These are phyloP conservation scores for Apiotrichum domesticum DNA, from an alignment of 1,284 basidiomycete species.

Conservation along the genomic window DNA sequence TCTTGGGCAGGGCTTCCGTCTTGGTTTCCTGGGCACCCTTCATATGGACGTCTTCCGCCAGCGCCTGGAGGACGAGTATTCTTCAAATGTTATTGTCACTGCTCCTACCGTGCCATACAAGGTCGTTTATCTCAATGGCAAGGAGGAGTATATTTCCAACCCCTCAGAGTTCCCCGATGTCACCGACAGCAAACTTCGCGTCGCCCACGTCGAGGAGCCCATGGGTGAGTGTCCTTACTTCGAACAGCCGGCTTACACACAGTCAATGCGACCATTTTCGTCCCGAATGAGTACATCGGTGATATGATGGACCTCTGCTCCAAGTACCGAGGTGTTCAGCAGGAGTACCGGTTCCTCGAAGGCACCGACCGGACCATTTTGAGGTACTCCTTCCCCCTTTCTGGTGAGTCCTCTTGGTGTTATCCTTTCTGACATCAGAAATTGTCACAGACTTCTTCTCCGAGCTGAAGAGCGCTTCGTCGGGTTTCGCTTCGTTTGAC, in stretches of 20 bases:
- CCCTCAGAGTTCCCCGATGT: slow-evolving; percentile 87
- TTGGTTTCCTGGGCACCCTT: slow-evolving; percentile 91
- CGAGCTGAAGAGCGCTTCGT: slow-evolving; percentile 72
- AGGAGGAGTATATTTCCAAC: slow-evolving; percentile 67
- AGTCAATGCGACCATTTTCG: slow-evolving; percentile 82
- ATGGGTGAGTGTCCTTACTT: slow-evolving; percentile 43
- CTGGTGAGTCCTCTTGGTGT: background rate
- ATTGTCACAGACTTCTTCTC: slow-evolving; percentile 93
- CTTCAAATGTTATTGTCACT: slow-evolving; percentile 81
- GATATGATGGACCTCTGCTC: slow-evolving; percentile 89
- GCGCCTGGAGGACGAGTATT: slow-evolving; percentile 92
- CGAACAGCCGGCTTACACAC: slow-evolving; percentile 21
- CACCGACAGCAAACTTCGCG: slow-evolving; percentile 57
- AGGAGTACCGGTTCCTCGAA: slow-evolving; percentile 74
- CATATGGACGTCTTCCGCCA: slow-evolving; percentile 91
- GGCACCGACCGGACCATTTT: slow-evolving; percentile 60
- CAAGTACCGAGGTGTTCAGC: slow-evolving; percentile 65
- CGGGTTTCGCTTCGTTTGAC: slow-evolving; percentile 88
- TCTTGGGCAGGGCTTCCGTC: slow-evolving; percentile 87
- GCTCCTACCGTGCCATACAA: slow-evolving; percentile 91
- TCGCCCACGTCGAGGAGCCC: slow-evolving; percentile 77
- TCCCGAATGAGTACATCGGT: slow-evolving; percentile 79
- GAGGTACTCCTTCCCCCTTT: slow-evolving; percentile 71
- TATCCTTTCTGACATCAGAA: slow-evolving; percentile 47
- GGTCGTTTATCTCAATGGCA: slow-evolving; percentile 68